A percentile compares a stretch with the other conserved stretches of the same genome.
These are phyloP conservation scores for Gossypium schwendimanii DNA, from an alignment of 441 rosid genomes.

Conservation along the genomic window DNA sequence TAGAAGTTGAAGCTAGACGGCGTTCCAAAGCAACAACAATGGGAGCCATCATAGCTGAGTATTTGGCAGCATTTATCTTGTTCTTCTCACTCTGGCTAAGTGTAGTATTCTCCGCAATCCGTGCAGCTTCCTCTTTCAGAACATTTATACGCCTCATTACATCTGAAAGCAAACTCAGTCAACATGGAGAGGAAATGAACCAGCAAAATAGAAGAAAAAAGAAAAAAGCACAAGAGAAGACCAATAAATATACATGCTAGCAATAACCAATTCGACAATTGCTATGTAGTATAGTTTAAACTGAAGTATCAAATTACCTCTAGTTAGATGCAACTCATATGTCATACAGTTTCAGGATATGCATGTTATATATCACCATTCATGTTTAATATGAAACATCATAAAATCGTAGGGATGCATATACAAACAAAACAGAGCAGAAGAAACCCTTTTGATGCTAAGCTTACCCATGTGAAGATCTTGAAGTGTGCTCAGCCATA, in stretches of 20 bases:
- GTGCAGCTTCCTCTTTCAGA: constrained; percentile 86
- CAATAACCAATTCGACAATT: neutral
- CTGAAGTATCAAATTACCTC: neutral
- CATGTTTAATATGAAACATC: constrained; percentile 7
- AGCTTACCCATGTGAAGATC: constrained; percentile 88
- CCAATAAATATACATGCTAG: neutral
- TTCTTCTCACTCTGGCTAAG: constrained; percentile 86
- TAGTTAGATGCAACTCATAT: constrained; percentile 4
- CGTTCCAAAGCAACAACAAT: constrained; percentile 91
- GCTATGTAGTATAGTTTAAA: neutral
- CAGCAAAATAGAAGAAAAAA: neutral
- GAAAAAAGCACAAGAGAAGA: neutral
- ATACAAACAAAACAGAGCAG: constrained; percentile 17
- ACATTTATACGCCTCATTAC: constrained; percentile 87
- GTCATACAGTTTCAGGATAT: constrained; percentile 1
- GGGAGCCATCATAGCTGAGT: constrained; percentile 99
- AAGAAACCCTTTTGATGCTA: constrained; percentile 17
- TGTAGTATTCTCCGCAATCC: constrained; percentile 84
- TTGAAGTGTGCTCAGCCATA: constrained; percentile 98
- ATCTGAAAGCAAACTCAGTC: constrained; percentile 46
- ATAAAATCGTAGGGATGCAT: constrained; percentile 7
- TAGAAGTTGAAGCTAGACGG: constrained; percentile 89
- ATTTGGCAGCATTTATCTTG: constrained; percentile 86
- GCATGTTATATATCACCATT: neutral
- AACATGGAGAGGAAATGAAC: neutral